Conservation (phyloP, 2,329 filamentous ascomycete species). For the Periconia sp. region DNA sequence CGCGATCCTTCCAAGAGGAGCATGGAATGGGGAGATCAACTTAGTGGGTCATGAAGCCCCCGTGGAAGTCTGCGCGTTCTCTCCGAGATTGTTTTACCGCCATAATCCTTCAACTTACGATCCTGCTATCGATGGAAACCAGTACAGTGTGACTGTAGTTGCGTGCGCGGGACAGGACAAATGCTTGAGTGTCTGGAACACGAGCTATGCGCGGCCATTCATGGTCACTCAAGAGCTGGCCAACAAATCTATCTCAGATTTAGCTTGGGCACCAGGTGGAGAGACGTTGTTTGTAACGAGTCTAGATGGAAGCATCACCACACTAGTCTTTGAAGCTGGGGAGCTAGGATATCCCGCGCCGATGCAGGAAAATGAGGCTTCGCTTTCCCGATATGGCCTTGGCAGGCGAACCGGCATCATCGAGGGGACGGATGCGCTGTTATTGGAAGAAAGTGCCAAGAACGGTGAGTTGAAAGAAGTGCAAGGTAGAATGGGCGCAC, state of each 20-base stretch:
- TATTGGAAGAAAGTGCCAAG: slow-evolving; percentile 89
- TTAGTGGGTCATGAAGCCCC: slow-evolving; percentile 96
- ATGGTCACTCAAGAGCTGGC: slow-evolving; percentile 88
- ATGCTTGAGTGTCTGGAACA: slow-evolving; percentile 96
- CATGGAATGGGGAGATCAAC: slow-evolving; percentile 96
- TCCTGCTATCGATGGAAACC: background rate
- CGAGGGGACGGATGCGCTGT: slow-evolving; percentile 85
- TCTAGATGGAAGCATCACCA: slow-evolving; percentile 85
- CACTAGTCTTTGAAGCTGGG: slow-evolving; percentile 77
- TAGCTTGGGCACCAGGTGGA: slow-evolving; percentile 92
- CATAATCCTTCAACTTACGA: slow-evolving; percentile 58
- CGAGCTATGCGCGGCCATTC: slow-evolving; percentile 86
- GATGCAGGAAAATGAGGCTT: slow-evolving; percentile 86
- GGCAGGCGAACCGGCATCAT: slow-evolving; percentile 87
- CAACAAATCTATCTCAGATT: slow-evolving; percentile 88
- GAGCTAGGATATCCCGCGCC: slow-evolving; percentile 89
- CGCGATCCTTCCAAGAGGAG: slow-evolving; percentile 87
- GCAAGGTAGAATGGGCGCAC: slow-evolving; percentile 94
- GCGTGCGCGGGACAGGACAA: slow-evolving; percentile 97
- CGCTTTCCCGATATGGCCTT: slow-evolving; percentile 87
- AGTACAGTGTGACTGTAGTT: slow-evolving; percentile 78
- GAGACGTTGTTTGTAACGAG: slow-evolving; percentile 83
- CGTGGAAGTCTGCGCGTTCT: slow-evolving; percentile 96
- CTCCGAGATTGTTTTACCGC: slow-evolving; percentile 80
- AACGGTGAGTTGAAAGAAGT: slow-evolving; percentile 86